Conservation (phyloP, 768 basidiomycete species). For the Gautieria morchelliformis region DNA sequence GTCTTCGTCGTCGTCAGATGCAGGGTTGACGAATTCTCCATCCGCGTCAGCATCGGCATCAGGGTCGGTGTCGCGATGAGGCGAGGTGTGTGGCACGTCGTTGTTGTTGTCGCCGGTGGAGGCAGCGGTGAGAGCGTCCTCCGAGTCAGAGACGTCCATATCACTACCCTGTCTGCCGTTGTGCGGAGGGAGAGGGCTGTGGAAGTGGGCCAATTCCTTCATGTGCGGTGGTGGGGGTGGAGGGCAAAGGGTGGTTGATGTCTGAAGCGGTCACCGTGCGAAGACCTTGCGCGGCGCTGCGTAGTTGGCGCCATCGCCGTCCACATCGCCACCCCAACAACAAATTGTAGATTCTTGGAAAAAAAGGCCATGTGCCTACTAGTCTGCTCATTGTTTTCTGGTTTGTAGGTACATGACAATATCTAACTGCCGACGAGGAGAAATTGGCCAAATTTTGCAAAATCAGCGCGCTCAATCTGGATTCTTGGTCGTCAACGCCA, state of each 20-base stretch:
- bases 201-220: constrained; percentile 7
- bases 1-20: constrained; percentile 5
- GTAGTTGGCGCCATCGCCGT: constrained; percentile 10
- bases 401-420: too few species aligned
- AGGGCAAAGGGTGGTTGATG: constrained; percentile 14
- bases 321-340: constrained; percentile 1
- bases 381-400: neutral
- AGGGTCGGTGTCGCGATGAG: constrained; percentile 24
- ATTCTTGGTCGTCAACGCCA: neutral
- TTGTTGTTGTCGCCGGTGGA: constrained; percentile 46
- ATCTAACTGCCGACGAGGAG: too few species aligned
- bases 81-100: constrained; percentile 21
- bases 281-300: constrained; percentile 9
- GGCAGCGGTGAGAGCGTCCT: constrained; percentile 22
- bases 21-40: constrained; percentile 8
- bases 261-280: constrained; percentile 11
- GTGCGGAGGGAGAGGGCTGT: neutral
- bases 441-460: too few species aligned
- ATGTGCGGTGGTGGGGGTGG: constrained; percentile 15
- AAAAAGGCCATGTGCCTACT: neutral
- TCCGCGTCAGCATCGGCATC: constrained; percentile 26
- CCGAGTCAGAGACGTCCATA: constrained; percentile 9
- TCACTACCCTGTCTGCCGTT: constrained; percentile 8
- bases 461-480: neutral
- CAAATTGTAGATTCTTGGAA: neutral